These are phyloP conservation scores for Chrysosporium queenslandicum DNA, from an alignment of 2,329 filamentous ascomycete genomes.

Conservation along the genomic window DNA sequence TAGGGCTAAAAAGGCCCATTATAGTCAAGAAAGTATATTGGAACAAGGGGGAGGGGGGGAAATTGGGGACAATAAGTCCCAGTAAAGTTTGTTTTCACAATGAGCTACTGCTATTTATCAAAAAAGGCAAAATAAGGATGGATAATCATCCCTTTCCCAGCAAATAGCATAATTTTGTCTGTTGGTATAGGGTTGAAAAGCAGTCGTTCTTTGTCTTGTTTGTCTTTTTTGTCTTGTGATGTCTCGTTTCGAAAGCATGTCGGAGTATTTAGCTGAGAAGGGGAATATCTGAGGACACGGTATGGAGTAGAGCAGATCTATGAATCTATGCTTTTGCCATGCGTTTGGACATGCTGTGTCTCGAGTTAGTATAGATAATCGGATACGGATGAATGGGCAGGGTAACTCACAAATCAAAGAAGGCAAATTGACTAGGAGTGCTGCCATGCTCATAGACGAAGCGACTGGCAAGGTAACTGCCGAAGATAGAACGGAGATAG, in stretches of 20 bases:
- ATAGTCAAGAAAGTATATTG: background rate
- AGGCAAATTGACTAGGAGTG: conserved; percentile 88
- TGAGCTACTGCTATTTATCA: background rate
- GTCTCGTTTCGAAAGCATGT: background rate
- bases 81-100: background rate
- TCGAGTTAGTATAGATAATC: background rate
- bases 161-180: background rate
- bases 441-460: conserved; percentile 96
- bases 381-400: background rate
- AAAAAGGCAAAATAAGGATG: background rate
- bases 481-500: conserved; percentile 91
- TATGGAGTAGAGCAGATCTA: background rate
- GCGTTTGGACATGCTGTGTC: conserved; percentile 15
- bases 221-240: background rate
- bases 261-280: background rate
- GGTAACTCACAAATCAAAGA: conserved; percentile 84
- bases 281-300: background rate
- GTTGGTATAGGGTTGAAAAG: background rate
- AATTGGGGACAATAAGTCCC: background rate
- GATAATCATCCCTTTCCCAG: background rate
- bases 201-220: background rate
- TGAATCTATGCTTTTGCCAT: conserved; percentile 15
- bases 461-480: conserved; percentile 84
- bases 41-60: background rate
- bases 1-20: background rate